phyloP scores from a whole-genome alignment of 2,329 filamentous ascomycete genomes.

The Magnaporthiopsis incrustans region DNA sequence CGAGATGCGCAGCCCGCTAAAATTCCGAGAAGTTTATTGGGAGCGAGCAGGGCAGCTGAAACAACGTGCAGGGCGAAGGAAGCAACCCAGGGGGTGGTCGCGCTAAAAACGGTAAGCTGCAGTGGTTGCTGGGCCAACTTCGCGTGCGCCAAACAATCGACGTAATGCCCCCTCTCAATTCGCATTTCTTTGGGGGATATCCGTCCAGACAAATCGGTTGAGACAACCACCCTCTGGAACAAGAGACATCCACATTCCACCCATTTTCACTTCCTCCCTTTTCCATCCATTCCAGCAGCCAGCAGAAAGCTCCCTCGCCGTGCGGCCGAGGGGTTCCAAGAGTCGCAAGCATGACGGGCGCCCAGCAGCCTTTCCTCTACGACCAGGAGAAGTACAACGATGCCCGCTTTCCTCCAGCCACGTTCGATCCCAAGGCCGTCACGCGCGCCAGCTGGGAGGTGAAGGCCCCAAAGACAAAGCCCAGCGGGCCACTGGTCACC shows the following conservation, averaged over 20 bases:
- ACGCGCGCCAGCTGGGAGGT: constrained; percentile 70
- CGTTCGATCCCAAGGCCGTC: constrained; percentile 82
- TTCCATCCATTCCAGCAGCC: neutral
- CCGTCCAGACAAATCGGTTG: neutral
- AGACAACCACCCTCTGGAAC: neutral
- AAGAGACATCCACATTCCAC: neutral
- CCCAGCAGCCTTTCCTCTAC: constrained; percentile 62
- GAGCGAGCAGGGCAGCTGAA: neutral
- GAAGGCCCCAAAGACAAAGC: constrained; percentile 48
- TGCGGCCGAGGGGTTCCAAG: neutral
- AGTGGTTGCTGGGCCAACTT: neutral
- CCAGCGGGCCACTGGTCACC: constrained; percentile 65
- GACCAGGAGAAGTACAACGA: constrained; percentile 41
- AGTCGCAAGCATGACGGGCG: constrained; percentile 21
- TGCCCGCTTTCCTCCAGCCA: constrained; percentile 42
- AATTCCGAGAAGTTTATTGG: neutral
- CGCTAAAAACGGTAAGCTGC: neutral
- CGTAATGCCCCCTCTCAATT: neutral
- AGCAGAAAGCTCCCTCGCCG: neutral
- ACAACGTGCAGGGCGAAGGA: neutral
- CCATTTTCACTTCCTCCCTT: neutral
- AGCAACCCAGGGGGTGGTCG: neutral
- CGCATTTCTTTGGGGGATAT: neutral
- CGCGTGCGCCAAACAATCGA: neutral
- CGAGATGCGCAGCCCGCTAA: neutral